A percentile compares a stretch with the other conserved stretches of the same genome.
phyloP scores from a whole-genome alignment of 805 yeast genomes.

The Sungouiozyma ichnusensis region DNA sequence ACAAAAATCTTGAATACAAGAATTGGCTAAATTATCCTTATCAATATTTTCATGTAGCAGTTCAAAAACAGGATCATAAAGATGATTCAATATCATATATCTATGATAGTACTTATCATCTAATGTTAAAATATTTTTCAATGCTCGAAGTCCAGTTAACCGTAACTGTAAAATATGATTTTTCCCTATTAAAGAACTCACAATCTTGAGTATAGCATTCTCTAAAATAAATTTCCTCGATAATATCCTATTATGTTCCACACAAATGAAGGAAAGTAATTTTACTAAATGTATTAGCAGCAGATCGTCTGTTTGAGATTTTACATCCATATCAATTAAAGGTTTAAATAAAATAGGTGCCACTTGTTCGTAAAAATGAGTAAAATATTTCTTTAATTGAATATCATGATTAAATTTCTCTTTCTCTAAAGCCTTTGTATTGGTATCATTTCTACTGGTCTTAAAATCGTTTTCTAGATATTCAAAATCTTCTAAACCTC shows the following conservation, averaged over 20 bases:
- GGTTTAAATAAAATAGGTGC: conserved; percentile 49
- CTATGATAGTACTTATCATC: conserved; percentile 54
- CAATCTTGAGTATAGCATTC: conserved; percentile 45
- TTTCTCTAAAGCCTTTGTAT: conserved; percentile 21
- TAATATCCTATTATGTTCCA: conserved; percentile 46
- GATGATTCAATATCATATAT: conserved; percentile 44
- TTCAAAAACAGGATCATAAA: conserved; percentile 40
- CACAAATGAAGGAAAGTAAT: conserved; percentile 53
- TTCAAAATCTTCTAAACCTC: not conserved
- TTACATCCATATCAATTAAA: conserved; percentile 29
- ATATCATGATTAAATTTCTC: conserved; percentile 5
- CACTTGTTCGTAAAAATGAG: conserved; percentile 50
- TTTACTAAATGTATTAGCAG: conserved; percentile 57
- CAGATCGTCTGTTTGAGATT: conserved; percentile 28
- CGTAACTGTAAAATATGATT: conserved; percentile 39
- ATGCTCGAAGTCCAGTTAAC: conserved; percentile 57
- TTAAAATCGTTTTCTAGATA: not conserved
- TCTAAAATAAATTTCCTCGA: conserved; percentile 57
- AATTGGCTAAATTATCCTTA: conserved; percentile 55
- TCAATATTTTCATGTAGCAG: conserved; percentile 39
- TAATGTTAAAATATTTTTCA: conserved; percentile 49
- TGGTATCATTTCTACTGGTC: conserved; percentile 9
- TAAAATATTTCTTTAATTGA: conserved; percentile 29
- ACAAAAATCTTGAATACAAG: conserved; percentile 63
- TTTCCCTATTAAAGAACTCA: conserved; percentile 38